phyloP scores from a whole-genome alignment of 1,284 basidiomycete genomes.

The Malassezia globosa region DNA sequence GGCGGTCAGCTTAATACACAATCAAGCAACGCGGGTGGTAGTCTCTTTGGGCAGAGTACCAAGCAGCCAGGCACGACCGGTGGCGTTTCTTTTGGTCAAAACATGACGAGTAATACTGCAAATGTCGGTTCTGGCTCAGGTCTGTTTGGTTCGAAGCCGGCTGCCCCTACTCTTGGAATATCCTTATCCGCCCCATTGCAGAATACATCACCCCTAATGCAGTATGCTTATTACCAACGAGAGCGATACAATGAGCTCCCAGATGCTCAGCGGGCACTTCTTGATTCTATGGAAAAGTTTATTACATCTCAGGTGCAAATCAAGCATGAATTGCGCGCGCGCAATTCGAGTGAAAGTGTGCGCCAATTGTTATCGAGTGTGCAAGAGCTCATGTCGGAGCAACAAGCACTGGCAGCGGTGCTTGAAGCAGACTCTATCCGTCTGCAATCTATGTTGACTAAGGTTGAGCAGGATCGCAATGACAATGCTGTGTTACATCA shows the following conservation, averaged over 20 bases:
- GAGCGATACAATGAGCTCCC: slow-evolving; percentile 44
- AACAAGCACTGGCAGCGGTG: slow-evolving; percentile 28
- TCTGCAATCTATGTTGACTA: slow-evolving; percentile 17
- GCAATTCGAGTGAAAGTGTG: slow-evolving; percentile 28
- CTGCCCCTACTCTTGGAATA: background rate
- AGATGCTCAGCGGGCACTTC: slow-evolving; percentile 30
- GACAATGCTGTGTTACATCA: slow-evolving; percentile 34
- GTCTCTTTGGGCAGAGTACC: slow-evolving; percentile 6
- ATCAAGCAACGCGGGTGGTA: background rate
- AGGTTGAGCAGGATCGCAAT: slow-evolving; percentile 32
- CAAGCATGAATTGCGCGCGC: slow-evolving; percentile 28
- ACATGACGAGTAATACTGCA: no score
- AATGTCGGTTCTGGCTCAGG: background rate
- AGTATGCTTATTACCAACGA: slow-evolving; percentile 34
- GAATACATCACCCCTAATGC: slow-evolving; percentile 24
- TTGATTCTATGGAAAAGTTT: slow-evolving; percentile 39
- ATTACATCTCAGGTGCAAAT: slow-evolving; percentile 26
- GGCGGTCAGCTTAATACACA: background rate
- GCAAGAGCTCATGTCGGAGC: slow-evolving; percentile 28
- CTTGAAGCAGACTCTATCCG: slow-evolving; percentile 28
- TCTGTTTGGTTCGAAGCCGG: background rate
- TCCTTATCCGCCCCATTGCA: background rate
- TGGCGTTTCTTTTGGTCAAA: background rate
- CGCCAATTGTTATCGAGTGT: slow-evolving; percentile 27
- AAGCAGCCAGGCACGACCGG: background rate